Evolutionary conservation across 2,329 filamentous ascomycete genomes (phyloP), one percentile per base, ranked within the genome.

Genomic region (Aspergillus novofumigatus): DNA sequence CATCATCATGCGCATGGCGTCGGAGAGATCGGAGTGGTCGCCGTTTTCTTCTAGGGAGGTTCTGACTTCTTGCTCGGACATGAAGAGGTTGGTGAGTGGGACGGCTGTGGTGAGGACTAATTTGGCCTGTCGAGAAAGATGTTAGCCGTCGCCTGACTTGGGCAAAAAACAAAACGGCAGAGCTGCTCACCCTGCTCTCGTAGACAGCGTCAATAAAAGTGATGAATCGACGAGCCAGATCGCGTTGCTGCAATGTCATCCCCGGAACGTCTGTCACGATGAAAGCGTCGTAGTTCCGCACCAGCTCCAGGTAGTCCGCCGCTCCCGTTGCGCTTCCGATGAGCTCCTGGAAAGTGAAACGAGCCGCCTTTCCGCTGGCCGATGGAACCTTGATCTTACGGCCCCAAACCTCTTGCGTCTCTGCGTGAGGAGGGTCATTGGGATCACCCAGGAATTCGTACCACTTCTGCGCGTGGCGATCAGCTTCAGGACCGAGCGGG

Each of bases 131-230:
- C n/a, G 44, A 14, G 44, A 14, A 5, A 25, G 29, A 49, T 47
- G 10, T 48, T 17, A 35, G 28, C 53, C 26, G 3, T 38, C 38
- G 32, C 21, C 20, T 17, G 5, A 32, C 25, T 20, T 23, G n/a
- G 21, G 49, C 4, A 21, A 51, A 51, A 47, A 21, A 42, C 26
- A 6, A 45, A 41, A 20, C 11, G 38, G 29, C 1, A 10, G 20
- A 21, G 20, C 20, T 35, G 62, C 78, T 58, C 71, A 84, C 82
- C 65, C 81, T 75, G 62, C 77, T 80, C 75, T 99, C 94, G 70
- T 99, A 99, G 4, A 97, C 88, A 5, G 94, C 93, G 72, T 99
- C 94, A 63, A 99, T 91, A 66, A 99, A 97, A 0, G 93, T 99
- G 72, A 99, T 99, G 75, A 99, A 97, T 4, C 94, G 83, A 11